Percentiles rank a stretch among this genome's conserved stretches.
These are phyloP conservation scores for Amanita polypyramis DNA, from an alignment of 768 basidiomycete genomes.

Conservation along the genomic window DNA sequence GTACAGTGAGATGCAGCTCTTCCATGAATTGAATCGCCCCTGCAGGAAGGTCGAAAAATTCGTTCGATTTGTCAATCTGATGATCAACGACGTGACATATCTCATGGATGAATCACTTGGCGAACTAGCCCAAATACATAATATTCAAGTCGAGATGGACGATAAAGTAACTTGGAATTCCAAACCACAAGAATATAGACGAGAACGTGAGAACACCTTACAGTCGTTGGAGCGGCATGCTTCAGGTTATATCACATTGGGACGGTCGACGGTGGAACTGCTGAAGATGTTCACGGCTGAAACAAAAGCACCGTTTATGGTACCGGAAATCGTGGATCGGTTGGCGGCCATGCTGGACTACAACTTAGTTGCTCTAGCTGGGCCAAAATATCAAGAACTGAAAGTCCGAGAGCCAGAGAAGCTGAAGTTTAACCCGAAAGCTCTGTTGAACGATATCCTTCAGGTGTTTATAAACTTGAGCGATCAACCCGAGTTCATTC, in stretches of 20 bases:
- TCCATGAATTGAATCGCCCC: slow-evolving; percentile 1
- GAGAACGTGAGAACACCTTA: slow-evolving; percentile 73
- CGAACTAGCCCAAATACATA: slow-evolving; percentile 81
- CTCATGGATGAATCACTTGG: slow-evolving; percentile 93
- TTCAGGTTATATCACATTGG: slow-evolving; percentile 77
- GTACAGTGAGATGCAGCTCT: slow-evolving; percentile 4
- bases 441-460: slow-evolving; percentile 75
- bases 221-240: slow-evolving; percentile 78
- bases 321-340: slow-evolving; percentile 90
- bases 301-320: slow-evolving; percentile 88
- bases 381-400: slow-evolving; percentile 81
- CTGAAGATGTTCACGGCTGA: slow-evolving; percentile 89
- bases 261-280: slow-evolving; percentile 81
- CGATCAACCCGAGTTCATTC: slow-evolving; percentile 66
- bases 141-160: slow-evolving; percentile 78
- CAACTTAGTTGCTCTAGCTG: slow-evolving; percentile 82
- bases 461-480: slow-evolving; percentile 88
- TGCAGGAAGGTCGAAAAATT: slow-evolving; percentile 83
- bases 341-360: slow-evolving; percentile 96
- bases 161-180: slow-evolving; percentile 62
- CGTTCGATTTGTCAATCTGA: slow-evolving; percentile 89
- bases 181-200: slow-evolving; percentile 57
- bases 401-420: slow-evolving; percentile 81
- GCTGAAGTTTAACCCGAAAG: slow-evolving; percentile 79
- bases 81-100: slow-evolving; percentile 99